Conservation (phyloP, 1,284 basidiomycete species). For the Austropuccinia psidii region DNA sequence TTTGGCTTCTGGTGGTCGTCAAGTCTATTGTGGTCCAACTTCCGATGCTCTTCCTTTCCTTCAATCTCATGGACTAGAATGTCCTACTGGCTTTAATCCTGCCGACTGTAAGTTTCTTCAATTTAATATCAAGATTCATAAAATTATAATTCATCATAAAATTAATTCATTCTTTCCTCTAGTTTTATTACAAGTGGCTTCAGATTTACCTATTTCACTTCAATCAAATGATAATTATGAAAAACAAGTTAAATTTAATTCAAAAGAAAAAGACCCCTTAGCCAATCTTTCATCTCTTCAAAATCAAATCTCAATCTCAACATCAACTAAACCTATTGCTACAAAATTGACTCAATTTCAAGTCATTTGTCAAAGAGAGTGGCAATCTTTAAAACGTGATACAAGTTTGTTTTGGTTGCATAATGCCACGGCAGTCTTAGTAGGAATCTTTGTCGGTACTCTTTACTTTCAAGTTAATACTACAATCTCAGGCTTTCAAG, state of each 20-base stretch:
- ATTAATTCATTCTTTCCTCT: background rate
- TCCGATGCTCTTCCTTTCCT: slow-evolving; percentile 62
- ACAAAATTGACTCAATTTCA: slow-evolving; percentile 80
- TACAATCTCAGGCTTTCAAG: slow-evolving; percentile 84
- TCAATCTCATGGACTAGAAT: slow-evolving; percentile 51
- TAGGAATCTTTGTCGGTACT: slow-evolving; percentile 66
- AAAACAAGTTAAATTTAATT: background rate
- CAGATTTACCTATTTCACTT: slow-evolving; percentile 12
- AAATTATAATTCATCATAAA: background rate
- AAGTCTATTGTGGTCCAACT: slow-evolving; percentile 72
- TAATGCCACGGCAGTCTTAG: slow-evolving; percentile 58
- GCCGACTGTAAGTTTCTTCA: slow-evolving; percentile 59
- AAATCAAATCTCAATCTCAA: background rate
- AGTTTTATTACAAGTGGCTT: slow-evolving; percentile 57
- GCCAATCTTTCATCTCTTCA: background rate
- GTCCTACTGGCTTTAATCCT: slow-evolving; percentile 69
- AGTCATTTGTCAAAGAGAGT: slow-evolving; percentile 67
- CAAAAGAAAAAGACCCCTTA: background rate
- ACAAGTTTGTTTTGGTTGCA: slow-evolving; percentile 73
- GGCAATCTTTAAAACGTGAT: slow-evolving; percentile 70
- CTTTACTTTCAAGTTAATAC: slow-evolving; percentile 69
- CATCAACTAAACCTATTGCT: slow-evolving; percentile 53
- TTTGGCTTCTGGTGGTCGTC: slow-evolving; percentile 61
- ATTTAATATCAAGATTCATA: background rate
- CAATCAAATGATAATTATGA: background rate